These are phyloP conservation scores for Triangularia setosa DNA, from an alignment of 2,329 filamentous ascomycete species.

Conservation along the genomic window DNA sequence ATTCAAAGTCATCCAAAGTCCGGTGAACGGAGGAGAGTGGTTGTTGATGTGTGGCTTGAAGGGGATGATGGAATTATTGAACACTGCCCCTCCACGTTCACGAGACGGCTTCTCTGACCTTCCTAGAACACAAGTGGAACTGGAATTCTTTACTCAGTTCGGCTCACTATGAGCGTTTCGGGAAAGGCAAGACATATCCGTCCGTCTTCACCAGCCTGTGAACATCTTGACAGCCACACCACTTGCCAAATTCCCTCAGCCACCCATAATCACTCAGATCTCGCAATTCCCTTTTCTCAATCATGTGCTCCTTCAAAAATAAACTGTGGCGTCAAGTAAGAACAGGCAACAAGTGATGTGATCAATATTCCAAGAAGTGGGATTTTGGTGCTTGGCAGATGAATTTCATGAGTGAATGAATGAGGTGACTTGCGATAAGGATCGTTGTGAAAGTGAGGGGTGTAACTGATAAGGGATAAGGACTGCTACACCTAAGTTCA, in stretches of 20 bases:
- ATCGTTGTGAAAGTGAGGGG: background rate
- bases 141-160: background rate
- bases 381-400: background rate
- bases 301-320: background rate
- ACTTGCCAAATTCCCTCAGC: background rate
- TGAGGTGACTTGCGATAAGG: slow-evolving; percentile 3
- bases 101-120: background rate
- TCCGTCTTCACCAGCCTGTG: background rate
- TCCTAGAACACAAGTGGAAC: background rate
- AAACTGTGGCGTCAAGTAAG: background rate
- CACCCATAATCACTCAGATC: background rate
- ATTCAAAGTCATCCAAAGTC: background rate
- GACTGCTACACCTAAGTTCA: background rate
- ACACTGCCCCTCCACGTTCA: background rate
- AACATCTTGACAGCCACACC: background rate
- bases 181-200: background rate
- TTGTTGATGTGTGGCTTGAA: background rate
- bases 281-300: background rate
- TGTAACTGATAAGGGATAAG: background rate
- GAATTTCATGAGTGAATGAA: background rate
- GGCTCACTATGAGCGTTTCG: background rate
- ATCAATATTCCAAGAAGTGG: background rate
- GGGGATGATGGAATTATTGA: background rate
- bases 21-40: background rate
- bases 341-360: background rate